Evolutionary conservation across 768 basidiomycete genomes (phyloP).

Genomic region (Termitomyces sp.): DNA sequence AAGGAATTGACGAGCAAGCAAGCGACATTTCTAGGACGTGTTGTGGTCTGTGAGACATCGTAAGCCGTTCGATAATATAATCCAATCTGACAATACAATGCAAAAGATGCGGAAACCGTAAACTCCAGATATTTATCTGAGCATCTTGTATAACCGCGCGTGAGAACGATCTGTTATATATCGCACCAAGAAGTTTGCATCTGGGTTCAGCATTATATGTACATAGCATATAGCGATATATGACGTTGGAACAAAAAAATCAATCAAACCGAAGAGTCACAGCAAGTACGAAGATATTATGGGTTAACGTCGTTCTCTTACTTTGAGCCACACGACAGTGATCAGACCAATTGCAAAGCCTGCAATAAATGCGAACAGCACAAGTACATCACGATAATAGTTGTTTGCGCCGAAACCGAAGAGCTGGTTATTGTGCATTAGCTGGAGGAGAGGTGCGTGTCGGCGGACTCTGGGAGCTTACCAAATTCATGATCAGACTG

Average conservation of each 20-base stretch:
- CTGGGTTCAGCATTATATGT: background rate
- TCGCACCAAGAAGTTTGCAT: too few relatives aligned
- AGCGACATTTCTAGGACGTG: conserved; percentile 25
- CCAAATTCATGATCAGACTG: conserved; percentile 79
- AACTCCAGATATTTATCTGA: background rate
- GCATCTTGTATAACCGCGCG: too few relatives aligned
- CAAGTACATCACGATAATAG: conserved; percentile 88
- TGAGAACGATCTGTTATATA: background rate
- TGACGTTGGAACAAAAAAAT: background rate
- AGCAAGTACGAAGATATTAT: background rate
- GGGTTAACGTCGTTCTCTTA: conserved; percentile 68
- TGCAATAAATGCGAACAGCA: conserved; percentile 82
- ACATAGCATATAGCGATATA: background rate
- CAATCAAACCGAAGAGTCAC: background rate
- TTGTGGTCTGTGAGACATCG: conserved; percentile 23
- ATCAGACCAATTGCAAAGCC: conserved; percentile 77
- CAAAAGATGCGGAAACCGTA: background rate
- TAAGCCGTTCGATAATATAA: background rate
- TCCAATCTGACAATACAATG: background rate
- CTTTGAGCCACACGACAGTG: conserved; percentile 69
- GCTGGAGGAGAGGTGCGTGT: background rate
- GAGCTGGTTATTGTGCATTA: conserved; percentile 40
- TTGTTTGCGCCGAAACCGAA: conserved; percentile 83
- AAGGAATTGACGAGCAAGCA: conserved; percentile 28
- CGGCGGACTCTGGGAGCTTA: conserved; percentile 30